Evolutionary conservation across 148 eudicot species (phyloP), one percentile per base, ranked within the genome.

Genomic region (Suaeda aralocaspica): DNA sequence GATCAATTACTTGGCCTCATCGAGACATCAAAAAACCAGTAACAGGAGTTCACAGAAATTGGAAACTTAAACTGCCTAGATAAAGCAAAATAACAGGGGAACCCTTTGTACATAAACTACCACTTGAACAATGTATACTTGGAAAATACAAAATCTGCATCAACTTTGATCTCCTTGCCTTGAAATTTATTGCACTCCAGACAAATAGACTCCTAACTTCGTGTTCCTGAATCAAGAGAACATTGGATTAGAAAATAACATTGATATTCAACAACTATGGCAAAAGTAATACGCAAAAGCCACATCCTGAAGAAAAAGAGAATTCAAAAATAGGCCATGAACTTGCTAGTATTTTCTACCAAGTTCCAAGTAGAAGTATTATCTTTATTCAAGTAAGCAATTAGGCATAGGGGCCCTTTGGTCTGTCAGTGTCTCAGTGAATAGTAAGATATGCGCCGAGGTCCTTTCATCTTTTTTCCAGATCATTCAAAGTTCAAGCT

Each of bases 181-280:
- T 34, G 44, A 34, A 19, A 11, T 9, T 5, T 0, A 21, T 8
- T 62, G 44, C 25, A 14, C 5, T 62, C 28, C 22, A 2, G 16
- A 18, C 36, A n/a, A 18, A 8, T 21, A 21, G 21, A 16, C 48
- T 36, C 36, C 11, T 11, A 30, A 13, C 29, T 62, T 36, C 24
- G 39, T 62, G 66, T 62, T 33, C 66, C 66, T 62, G 28, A 39
- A 33, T 39, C 46, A 62, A 34, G 28, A 62, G 15, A 34, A 13
- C 7, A 9, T 60, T 19, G 29, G 29, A 62, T 62, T 39, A 62
- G 46, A 56, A 26, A 18, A 60, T 8, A 36, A 59, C 21, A 59
- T 14, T 46, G 7, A 18, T 39, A 9, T n/a, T n/a, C n/a, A 21
- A 34, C 48, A 36, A 36, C 22, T 34, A 28, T 11, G 18, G 48